Evolutionary conservation across 2,329 filamentous ascomycete species (phyloP), one percentile per base, ranked within the genome.

Genomic region (Beauveria australis): DNA sequence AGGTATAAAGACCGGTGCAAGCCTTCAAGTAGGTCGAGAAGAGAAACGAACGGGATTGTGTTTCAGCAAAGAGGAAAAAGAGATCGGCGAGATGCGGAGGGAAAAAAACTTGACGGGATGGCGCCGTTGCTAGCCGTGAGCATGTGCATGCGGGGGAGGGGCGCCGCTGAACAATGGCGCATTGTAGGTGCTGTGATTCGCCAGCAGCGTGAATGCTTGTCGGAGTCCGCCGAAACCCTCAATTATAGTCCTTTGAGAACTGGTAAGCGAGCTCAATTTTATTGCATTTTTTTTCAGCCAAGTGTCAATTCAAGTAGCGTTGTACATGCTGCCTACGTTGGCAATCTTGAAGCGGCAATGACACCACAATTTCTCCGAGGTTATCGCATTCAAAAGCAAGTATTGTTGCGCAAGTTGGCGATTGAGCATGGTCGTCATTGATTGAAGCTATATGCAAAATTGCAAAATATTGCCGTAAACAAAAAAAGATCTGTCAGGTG

Each of bases 91-190:
- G 18, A 43, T n/a, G 33, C 16, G n/a, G 22, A n/a, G 18, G 18
- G 18, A 28, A 9, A 33, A 30, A 43, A 26, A 24, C 8, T 28
- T 22, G 12, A 14, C 14, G 9, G 10, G 6, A 18, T 24, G 5
- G 18, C 54, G 37, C 46, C 55, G 55, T 51, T 43, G 46, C 16
- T 58, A 58, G 37, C 55, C 55, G 55, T 33, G 16, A 16, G 19
- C 55, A 58, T 58, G 55, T 58, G 55, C 55, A 46, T 51, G 55
- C 55, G 55, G 55, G 55, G 55, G 57, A 53, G 48, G 57, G 57
- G 48, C 48, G 5, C 1, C 22, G 26, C 7, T 37, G 26, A 53
- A 33, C 28, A 53, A 53, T 22, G 46, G 48, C 47, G 26, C 16
- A 52, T 46, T 37, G 6, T 14, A 19, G 12, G 19, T 40, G 48